Evolutionary conservation across 23 red algal species (phyloP).

Genomic region (Agarophyton chilense): DNA sequence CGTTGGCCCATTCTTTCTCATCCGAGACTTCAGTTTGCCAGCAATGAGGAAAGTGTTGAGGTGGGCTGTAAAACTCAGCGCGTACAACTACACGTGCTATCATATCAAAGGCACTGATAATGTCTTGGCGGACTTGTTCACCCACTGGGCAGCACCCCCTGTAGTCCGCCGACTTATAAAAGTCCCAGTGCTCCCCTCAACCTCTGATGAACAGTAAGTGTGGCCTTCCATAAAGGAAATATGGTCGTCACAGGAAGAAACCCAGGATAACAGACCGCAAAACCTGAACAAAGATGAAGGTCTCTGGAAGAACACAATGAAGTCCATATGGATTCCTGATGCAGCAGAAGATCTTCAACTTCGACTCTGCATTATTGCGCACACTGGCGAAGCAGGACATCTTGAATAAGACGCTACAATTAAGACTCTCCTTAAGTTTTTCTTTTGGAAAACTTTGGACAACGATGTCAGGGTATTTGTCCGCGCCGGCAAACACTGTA

Average conservation of each 20-base stretch:
- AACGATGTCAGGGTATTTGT: not conserved
- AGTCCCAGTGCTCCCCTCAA: not conserved
- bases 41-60: not conserved
- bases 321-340: not conserved
- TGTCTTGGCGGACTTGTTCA: not conserved
- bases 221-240: not conserved
- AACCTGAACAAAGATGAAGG: not conserved
- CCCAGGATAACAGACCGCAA: not conserved
- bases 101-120: constrained; percentile 9
- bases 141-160: not conserved
- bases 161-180: not conserved
- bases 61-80: not conserved
- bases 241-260: not conserved
- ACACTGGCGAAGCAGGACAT: not conserved
- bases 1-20: not conserved
- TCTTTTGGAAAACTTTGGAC: not conserved
- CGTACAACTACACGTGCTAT: not conserved
- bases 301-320: not conserved
- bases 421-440: too few species aligned
- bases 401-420: not conserved
- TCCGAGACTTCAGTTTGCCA: not conserved
- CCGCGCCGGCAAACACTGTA: not conserved
- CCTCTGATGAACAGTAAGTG: not conserved
- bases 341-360: not conserved
- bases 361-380: not conserved